These are phyloP conservation scores for Citrullus colocynthis DNA, from an alignment of 306 rosid genomes.

Conservation along the genomic window DNA sequence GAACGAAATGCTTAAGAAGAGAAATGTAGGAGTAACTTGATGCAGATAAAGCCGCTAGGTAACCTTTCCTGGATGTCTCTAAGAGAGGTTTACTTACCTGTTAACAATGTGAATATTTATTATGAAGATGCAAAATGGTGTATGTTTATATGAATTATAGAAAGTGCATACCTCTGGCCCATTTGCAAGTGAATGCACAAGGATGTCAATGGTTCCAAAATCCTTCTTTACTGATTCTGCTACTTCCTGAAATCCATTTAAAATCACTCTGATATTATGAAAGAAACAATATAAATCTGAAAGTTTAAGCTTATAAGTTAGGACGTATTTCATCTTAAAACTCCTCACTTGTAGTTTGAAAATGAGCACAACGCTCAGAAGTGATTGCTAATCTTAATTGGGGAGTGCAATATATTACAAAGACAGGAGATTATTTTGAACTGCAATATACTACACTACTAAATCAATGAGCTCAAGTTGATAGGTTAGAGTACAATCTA, in stretches of 20 bases:
- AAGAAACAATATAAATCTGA: not conserved
- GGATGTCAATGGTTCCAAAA: constrained; percentile 92
- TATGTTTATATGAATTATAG: not conserved
- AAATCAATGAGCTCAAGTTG: too few relatives aligned
- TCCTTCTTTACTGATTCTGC: constrained; percentile 78
- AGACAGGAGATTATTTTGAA: not conserved
- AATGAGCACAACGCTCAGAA: not conserved
- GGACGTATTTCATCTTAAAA: not conserved
- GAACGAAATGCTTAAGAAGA: constrained; percentile 78
- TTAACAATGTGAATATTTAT: constrained; percentile 10
- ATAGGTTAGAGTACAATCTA: too few relatives aligned
- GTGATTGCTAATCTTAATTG: not conserved
- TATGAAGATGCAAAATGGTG: constrained; percentile 4
- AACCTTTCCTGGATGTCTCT: constrained; percentile 95
- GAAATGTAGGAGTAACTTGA: constrained; percentile 94
- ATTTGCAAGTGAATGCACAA: constrained; percentile 97
- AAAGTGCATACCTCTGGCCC: constrained; percentile 72
- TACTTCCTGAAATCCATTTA: constrained; percentile 47
- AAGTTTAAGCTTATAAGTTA: not conserved
- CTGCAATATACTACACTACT: not conserved
- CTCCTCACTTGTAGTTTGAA: not conserved
- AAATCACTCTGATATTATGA: not conserved
- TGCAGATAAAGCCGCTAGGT: constrained; percentile 96
- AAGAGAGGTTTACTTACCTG: constrained; percentile 82
- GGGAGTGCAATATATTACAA: not conserved